Evolutionary conservation across 2,329 filamentous ascomycete genomes (phyloP).

Genomic region (Penicillium vulpinum): DNA sequence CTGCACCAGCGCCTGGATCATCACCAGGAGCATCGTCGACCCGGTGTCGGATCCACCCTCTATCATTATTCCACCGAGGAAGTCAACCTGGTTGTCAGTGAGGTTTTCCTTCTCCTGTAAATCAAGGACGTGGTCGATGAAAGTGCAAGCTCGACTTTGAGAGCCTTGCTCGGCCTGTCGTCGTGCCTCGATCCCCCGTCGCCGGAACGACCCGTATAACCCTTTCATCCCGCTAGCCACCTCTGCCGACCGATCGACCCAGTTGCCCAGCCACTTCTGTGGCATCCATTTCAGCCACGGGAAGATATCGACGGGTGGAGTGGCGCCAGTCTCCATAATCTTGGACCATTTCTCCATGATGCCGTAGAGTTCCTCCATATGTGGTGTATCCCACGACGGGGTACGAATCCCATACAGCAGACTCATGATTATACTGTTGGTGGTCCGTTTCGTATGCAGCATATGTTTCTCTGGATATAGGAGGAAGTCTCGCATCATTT

Average conservation of each 20-base stretch:
- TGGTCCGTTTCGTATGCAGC: not conserved
- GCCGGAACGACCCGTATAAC: not conserved
- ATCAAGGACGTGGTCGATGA: not conserved
- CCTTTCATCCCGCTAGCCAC: not conserved
- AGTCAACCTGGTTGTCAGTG: not conserved
- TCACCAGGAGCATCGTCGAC: constrained; percentile 39
- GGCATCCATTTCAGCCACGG: constrained; percentile 42
- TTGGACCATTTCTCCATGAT: constrained; percentile 48
- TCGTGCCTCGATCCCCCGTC: not conserved
- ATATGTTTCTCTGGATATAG: not conserved
- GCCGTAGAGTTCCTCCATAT: constrained; percentile 44
- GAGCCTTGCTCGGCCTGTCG: not conserved
- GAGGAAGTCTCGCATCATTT: not conserved
- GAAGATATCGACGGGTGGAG: constrained; percentile 52
- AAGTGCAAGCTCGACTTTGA: not conserved
- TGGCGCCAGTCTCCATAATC: constrained; percentile 51
- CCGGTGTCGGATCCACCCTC: constrained; percentile 46
- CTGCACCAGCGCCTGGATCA: constrained; percentile 16
- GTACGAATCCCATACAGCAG: not conserved
- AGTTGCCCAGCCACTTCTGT: not conserved
- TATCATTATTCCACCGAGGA: constrained; percentile 29
- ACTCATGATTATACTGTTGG: not conserved
- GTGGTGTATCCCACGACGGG: constrained; percentile 5
- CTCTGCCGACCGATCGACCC: not conserved
- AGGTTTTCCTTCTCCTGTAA: not conserved